phyloP scores from a whole-genome alignment of 352 stramenopile species.

The Phytopythium aichiense region DNA sequence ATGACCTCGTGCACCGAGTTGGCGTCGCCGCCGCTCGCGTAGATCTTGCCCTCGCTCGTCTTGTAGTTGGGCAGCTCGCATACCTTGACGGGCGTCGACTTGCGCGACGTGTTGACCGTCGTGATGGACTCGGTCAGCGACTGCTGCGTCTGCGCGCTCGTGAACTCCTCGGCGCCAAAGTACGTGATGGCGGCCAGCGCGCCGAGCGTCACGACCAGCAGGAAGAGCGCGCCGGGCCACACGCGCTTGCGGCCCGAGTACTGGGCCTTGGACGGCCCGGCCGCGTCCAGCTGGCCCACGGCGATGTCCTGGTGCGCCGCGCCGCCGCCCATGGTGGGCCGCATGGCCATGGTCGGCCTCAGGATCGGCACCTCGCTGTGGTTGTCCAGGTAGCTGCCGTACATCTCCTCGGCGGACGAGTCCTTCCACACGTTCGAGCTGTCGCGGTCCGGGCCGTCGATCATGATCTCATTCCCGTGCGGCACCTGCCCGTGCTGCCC shows the following conservation, averaged over 20 bases:
- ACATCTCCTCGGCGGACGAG: slow-evolving; percentile 65
- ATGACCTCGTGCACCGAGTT: slow-evolving; percentile 55
- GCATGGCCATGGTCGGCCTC: slow-evolving; percentile 39
- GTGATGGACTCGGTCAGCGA: slow-evolving; percentile 47
- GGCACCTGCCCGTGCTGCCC: slow-evolving; percentile 3
- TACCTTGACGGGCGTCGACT: slow-evolving; percentile 43
- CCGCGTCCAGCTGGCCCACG: slow-evolving; percentile 61
- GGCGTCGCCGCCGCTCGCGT: slow-evolving; percentile 45
- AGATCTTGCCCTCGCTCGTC: slow-evolving; percentile 53
- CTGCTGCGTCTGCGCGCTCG: slow-evolving; percentile 63
- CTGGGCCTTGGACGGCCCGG: slow-evolving; percentile 19
- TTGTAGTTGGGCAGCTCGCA: slow-evolving; percentile 73
- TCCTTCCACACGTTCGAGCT: slow-evolving; percentile 67
- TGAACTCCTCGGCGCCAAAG: slow-evolving; percentile 57
- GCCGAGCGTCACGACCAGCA: slow-evolving; percentile 46
- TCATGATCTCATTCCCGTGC: slow-evolving; percentile 9
- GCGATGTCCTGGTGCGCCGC: slow-evolving; percentile 63
- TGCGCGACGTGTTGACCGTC: slow-evolving; percentile 21
- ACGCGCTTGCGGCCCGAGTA: slow-evolving; percentile 72
- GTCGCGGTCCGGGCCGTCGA: slow-evolving; percentile 25
- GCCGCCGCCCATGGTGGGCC: slow-evolving; percentile 15
- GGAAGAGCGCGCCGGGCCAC: slow-evolving; percentile 72
- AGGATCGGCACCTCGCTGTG: slow-evolving; percentile 35
- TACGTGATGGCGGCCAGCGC: slow-evolving; percentile 56
- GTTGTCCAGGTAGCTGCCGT: slow-evolving; percentile 65